phyloP scores from a whole-genome alignment of 1,139 yeast genomes.

The Yamadazyma diddensiae region DNA sequence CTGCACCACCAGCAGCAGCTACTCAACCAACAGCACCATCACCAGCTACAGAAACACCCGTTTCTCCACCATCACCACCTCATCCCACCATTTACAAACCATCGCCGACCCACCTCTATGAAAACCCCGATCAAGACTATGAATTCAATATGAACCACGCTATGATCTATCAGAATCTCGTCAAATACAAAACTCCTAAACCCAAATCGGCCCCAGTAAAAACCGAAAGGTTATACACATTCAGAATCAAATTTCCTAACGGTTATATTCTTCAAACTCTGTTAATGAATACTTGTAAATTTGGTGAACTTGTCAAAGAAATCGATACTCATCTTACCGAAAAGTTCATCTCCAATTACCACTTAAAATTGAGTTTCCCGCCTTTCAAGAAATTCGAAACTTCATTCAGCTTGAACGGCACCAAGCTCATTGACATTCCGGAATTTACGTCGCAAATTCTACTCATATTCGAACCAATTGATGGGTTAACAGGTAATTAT shows the following conservation, averaged over 20 bases:
- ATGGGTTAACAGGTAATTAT: constrained; percentile 22
- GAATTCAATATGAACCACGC: constrained; percentile 54
- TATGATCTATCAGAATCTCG: constrained; percentile 46
- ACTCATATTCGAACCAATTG: constrained; percentile 28
- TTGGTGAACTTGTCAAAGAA: constrained; percentile 40
- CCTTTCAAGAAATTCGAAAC: constrained; percentile 40
- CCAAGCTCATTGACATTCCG: constrained; percentile 30
- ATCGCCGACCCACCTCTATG: constrained; percentile 19
- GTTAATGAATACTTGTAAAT: constrained; percentile 22
- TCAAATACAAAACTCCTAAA: constrained; percentile 28
- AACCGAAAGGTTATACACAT: constrained; percentile 27
- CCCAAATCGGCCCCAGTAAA: constrained; percentile 5
- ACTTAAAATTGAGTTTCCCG: constrained; percentile 37
- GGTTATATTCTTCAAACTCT: constrained; percentile 34
- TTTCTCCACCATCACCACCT: neutral
- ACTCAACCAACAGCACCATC: neutral
- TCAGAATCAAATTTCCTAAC: constrained; percentile 56
- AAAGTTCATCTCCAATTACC: constrained; percentile 30
- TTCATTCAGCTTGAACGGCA: constrained; percentile 30
- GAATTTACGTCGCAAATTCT: constrained; percentile 32
- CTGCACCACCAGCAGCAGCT: neutral
- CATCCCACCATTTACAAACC: constrained; percentile 13
- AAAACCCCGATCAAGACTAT: constrained; percentile 47
- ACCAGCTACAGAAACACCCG: neutral
- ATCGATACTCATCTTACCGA: constrained; percentile 39